Evolutionary conservation across 164 flowering plant species (phyloP).

Genomic region (Annona squamosa): DNA sequence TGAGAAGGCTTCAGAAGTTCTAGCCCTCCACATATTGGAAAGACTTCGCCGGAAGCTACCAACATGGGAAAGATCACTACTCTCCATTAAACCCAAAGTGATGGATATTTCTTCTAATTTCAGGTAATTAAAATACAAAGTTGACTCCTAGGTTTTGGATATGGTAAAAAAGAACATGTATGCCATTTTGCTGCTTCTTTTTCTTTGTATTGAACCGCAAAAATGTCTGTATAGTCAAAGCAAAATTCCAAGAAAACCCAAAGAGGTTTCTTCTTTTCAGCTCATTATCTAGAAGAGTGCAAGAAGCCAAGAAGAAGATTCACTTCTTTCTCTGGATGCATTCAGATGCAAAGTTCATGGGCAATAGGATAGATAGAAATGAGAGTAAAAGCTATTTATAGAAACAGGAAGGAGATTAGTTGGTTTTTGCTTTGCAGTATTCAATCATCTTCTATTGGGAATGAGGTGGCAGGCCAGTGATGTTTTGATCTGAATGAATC

Average conservation of each 20-base stretch:
- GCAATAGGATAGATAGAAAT: not conserved
- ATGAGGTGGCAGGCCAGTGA: no score
- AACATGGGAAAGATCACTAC: slow-evolving; percentile 1
- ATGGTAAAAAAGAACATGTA: not conserved
- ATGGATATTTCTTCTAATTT: not conserved
- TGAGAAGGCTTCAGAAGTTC: slow-evolving; percentile 10
- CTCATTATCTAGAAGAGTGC: not conserved
- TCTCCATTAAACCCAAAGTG: not conserved
- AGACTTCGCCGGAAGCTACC: slow-evolving; percentile 4
- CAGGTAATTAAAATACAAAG: not conserved
- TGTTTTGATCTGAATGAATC: no score
- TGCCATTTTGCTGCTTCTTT: not conserved
- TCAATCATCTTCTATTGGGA: no score
- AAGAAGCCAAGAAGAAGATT: not conserved
- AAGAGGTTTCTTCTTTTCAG: not conserved
- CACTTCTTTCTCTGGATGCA: not conserved
- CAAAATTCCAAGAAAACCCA: not conserved
- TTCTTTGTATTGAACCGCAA: no score
- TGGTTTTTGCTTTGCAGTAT: no score
- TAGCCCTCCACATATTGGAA: slow-evolving; percentile 7
- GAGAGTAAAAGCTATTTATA: not conserved
- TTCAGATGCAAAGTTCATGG: not conserved
- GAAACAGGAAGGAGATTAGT: not conserved
- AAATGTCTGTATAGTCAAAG: not conserved
- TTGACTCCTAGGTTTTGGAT: not conserved